Evolutionary conservation across 306 rosid genomes (phyloP), one percentile per base, ranked within the genome.

Genomic region (Amphicarpaea edgeworthii): DNA sequence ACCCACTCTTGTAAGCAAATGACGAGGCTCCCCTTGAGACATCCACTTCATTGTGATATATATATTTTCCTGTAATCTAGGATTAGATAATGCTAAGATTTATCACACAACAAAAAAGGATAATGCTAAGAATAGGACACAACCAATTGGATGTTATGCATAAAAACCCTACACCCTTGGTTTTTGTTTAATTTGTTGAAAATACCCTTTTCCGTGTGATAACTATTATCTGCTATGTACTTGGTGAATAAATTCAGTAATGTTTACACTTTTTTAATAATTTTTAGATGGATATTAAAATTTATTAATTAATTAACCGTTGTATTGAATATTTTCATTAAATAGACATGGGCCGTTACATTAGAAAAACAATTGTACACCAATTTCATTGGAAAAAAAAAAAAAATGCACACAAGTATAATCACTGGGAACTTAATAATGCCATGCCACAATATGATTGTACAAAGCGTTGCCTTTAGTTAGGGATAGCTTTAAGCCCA

Each of bases 401-500:
- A n/a, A n/a, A n/a, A n/a, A n/a, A n/a, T n/a, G n/a, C 40, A 34
- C 40, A 34, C 9, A 34, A 6, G 1, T 34, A 21, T 47, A 7
- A 12, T 10, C 1, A 19, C 68, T 41, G n/a, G 17, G 8, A 34
- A 5, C 12, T 58, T 12, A 58, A 58, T 23, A 57, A 57, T 57
- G 63, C 12, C 7, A 57, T 57, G 63, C 12, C 7, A 46, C 19
- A 46, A 46, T 43, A 68, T 68, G 55, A 60, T 60, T 46, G 72
- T 60, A 71, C 40, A 61, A 71, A 70, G 58, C 38, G 37, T 54
- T 65, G 63, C 63, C 75, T 72, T 79, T 72, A 20, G 42, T 15
- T 73, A n/a, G 70, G 62, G 62, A 16, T 20, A 23, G 58, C 54
- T 65, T 66, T 42, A 63, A 80, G 70, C 57, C 63, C 67, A 73